phyloP scores from a whole-genome alignment of 257 asterid genomes.

The Solanum virginianum region DNA sequence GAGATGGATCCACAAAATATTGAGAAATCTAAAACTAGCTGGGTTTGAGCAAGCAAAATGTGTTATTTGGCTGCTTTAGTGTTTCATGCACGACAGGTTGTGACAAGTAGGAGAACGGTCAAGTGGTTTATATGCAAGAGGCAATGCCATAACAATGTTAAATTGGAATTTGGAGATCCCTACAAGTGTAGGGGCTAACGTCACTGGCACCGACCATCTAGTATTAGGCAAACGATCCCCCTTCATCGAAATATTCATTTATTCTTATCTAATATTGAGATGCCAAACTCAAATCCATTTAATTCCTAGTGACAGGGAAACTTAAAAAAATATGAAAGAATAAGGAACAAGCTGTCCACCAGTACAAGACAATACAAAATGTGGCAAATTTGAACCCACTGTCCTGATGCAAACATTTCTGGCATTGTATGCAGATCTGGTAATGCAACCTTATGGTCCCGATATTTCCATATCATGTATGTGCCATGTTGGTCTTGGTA shows the following conservation, averaged over 20 bases:
- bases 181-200: neutral
- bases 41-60: no score
- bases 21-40: no score
- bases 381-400: neutral
- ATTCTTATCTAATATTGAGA: neutral
- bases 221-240: neutral
- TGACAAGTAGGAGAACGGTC: neutral
- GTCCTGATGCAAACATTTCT: neutral
- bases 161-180: neutral
- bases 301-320: neutral
- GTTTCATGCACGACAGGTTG: neutral
- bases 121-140: neutral
- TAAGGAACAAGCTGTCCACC: neutral
- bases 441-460: neutral
- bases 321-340: neutral
- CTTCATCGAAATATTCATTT: neutral
- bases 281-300: neutral
- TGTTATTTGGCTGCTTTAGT: no score
- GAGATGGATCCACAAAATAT: no score
- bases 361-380: neutral
- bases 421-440: neutral
- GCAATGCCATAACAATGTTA: neutral
- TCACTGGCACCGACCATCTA: neutral
- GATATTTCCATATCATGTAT: neutral
- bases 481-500: neutral